phyloP scores from a whole-genome alignment of 305 asterid species.

The Galium porrigens region DNA sequence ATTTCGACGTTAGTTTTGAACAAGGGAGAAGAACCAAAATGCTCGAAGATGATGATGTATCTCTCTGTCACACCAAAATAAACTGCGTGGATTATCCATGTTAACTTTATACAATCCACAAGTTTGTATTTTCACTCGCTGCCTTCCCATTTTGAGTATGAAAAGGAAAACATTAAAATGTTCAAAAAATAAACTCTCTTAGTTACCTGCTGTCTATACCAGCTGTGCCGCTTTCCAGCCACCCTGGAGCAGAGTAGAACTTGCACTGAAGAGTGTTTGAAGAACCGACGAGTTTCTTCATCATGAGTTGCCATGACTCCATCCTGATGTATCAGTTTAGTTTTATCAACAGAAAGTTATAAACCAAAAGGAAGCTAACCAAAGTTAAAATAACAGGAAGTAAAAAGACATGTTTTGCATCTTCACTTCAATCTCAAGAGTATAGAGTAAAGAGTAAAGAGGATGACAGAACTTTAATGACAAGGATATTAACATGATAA shows the following conservation, averaged over 20 bases:
- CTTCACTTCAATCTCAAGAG: background rate
- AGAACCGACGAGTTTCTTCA: constrained; percentile 87
- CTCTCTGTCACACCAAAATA: background rate
- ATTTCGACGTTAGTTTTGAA: background rate
- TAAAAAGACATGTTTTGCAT: background rate
- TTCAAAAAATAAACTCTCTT: constrained; percentile 10
- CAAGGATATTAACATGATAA: background rate
- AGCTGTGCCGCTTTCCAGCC: constrained; percentile 95
- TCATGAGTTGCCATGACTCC: constrained; percentile 98
- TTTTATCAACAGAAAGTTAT: constrained; percentile 3
- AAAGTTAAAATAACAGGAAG: background rate
- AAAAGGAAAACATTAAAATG: background rate
- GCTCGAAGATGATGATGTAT: background rate
- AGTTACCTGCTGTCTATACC: constrained; percentile 83
- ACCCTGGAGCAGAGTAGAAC: constrained; percentile 88
- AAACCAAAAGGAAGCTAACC: constrained; percentile 3
- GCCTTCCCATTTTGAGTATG: background rate
- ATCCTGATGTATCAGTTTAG: constrained; percentile 36
- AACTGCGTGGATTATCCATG: background rate
- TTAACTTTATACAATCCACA: background rate
- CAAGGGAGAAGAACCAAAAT: constrained; percentile 3
- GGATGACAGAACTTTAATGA: background rate
- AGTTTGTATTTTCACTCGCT: background rate
- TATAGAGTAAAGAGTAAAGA: constrained; percentile 1
- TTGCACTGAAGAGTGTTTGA: constrained; percentile 90